Evolutionary conservation across 371 early-diverging fungal species (phyloP), one percentile per base, ranked within the genome.

Genomic region (Blakeslea trispora): DNA sequence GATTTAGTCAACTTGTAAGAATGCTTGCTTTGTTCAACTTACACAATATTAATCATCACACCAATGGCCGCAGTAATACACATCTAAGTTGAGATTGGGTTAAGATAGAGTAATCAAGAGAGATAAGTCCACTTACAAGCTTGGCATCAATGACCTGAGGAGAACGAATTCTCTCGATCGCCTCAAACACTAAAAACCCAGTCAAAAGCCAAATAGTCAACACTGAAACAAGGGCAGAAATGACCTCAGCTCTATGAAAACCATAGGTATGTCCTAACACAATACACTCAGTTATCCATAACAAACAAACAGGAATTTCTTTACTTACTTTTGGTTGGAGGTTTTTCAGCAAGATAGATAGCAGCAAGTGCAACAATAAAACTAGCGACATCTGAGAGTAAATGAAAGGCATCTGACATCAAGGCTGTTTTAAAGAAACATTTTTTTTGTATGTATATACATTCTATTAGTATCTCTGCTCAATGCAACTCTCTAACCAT

Each of bases 181-280:
- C 92, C 71, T 93, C 93, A 46, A 74, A 67, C 18, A 91, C 77
- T 50, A 94, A 66, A 53, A 78, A 76, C n/a, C 77, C 85, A 2
- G 94, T 92, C 52, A 93, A 66, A n/a, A 83, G 74, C 91, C 93
- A 94, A 52, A 94, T 93, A 41, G 91, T 76, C 45, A 90, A 69
- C 17, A 91, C 84, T 5, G 93, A 92, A 49, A 84, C 64, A 42
- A 93, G 63, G 2, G 92, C 93, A 14, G 92, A 93, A 41, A 94
- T 70, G 37, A 93, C 91, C 69, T 94, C 92, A 35, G 88, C 88
- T 34, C 95, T 83, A 55, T 92, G 85, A 61, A 85, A 94, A 40
- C 95, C 93, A 69, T 83, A 94, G 2, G 91, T 85, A 60, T 87
- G 89, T 18, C 63, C 77, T 56, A n/a, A n/a, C n/a, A n/a, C n/a